Evolutionary conservation across 441 rosid species (phyloP).

Genomic region (Codiaeum variegatum): DNA sequence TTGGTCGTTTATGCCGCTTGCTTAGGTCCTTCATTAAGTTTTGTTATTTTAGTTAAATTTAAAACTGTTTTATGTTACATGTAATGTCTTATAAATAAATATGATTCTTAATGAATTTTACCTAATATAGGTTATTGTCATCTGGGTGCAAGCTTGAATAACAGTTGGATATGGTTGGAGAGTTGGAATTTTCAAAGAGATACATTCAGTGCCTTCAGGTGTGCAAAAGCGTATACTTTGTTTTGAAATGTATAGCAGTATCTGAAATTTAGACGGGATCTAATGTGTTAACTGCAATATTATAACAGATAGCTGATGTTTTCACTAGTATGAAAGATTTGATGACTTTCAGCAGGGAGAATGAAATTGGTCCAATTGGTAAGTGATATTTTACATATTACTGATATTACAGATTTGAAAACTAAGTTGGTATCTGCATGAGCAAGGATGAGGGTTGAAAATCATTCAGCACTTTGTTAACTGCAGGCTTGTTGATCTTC

Average conservation of each 20-base stretch:
- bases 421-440: no score
- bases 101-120: background rate
- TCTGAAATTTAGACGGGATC: background rate
- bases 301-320: slow-evolving; percentile 40
- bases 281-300: background rate
- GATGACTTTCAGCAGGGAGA: slow-evolving; percentile 35
- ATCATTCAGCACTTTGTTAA: no score
- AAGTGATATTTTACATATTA: slow-evolving; percentile 8
- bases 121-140: slow-evolving; percentile 29
- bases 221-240: background rate
- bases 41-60: background rate
- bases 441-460: no score
- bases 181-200: slow-evolving; percentile 46
- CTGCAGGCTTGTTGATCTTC: slow-evolving; percentile 78
- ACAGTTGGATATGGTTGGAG: slow-evolving; percentile 30
- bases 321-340: slow-evolving; percentile 44
- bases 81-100: background rate
- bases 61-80: background rate
- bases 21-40: background rate
- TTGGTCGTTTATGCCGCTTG: background rate
- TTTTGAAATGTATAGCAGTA: background rate
- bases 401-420: background rate
- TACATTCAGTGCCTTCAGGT: slow-evolving; percentile 45
- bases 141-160: slow-evolving; percentile 39
- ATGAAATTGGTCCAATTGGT: slow-evolving; percentile 41